Percentiles rank a stretch among this genome's conserved stretches.
These are phyloP conservation scores for Eucalyptus brandiana DNA, from an alignment of 345 rosid genomes.

Conservation along the genomic window DNA sequence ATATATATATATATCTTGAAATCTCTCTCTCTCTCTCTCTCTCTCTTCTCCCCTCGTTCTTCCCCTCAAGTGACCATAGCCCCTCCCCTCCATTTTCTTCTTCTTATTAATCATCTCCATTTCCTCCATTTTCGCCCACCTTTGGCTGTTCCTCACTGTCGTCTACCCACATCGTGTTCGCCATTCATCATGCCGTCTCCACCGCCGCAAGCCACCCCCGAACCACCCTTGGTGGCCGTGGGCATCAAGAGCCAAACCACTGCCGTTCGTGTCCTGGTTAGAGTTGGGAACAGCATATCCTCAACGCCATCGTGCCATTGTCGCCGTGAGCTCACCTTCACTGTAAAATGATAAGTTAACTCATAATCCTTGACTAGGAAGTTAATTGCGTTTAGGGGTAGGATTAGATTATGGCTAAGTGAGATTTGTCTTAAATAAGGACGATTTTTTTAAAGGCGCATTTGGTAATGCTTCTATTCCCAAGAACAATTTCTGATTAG, in stretches of 20 bases:
- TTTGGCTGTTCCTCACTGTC: fast-evolving
- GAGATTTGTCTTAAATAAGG: too few relatives aligned
- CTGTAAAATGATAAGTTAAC: fast-evolving
- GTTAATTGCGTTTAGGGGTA: fast-evolving
- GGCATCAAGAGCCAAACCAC: fast-evolving
- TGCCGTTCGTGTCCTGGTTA: fast-evolving
- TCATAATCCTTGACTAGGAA: fast-evolving
- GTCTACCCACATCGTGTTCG: fast-evolving
- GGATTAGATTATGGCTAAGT: fast-evolving
- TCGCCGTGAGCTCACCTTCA: fast-evolving
- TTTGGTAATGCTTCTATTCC: too few relatives aligned
- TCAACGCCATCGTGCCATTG: fast-evolving
- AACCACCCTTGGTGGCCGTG: too few relatives aligned
- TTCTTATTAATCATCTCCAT: too few relatives aligned
- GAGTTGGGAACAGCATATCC: fast-evolving
- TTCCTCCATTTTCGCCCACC: too few relatives aligned
- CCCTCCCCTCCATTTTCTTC: too few relatives aligned
- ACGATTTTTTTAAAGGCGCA: fast-evolving
- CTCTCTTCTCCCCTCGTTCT: too few relatives aligned
- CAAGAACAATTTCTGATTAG: too few relatives aligned
- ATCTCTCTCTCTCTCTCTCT: too few relatives aligned
- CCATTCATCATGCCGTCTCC: too few relatives aligned
- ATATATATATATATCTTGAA: too few relatives aligned
- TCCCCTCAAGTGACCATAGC: too few relatives aligned
- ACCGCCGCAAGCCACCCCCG: fast-evolving